phyloP scores from a whole-genome alignment of 2,329 filamentous ascomycete genomes.

The Dactylellina parvicollis region DNA sequence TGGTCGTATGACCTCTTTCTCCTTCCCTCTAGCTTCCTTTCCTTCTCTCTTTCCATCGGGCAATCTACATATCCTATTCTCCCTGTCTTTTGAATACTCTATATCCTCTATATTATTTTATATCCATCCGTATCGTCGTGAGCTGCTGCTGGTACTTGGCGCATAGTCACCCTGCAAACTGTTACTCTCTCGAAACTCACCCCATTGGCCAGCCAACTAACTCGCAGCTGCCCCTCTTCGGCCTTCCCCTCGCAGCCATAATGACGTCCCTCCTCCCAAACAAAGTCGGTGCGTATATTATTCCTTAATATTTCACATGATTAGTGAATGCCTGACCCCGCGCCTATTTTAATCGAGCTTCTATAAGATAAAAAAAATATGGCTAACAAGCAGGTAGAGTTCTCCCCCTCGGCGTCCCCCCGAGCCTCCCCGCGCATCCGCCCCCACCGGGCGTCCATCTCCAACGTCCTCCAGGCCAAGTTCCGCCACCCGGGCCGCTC shows the following conservation, averaged over 20 bases:
- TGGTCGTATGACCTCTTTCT: constrained; percentile 45
- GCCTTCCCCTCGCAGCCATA: neutral
- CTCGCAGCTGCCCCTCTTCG: neutral
- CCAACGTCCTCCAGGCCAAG: constrained; percentile 39
- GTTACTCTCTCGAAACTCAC: neutral
- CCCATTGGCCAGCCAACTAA: no score
- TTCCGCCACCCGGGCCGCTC: constrained; percentile 18
- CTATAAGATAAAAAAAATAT: constrained; percentile 3
- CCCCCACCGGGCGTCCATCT: constrained; percentile 33
- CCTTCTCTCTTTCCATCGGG: neutral
- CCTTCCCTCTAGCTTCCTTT: constrained; percentile 8
- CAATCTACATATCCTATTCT: neutral
- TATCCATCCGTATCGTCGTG: no score
- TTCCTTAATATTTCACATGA: neutral
- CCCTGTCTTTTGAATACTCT: neutral
- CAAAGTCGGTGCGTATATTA: constrained; percentile 35
- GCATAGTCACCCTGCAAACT: neutral
- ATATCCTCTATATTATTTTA: no score
- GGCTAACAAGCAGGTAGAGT: constrained; percentile 18
- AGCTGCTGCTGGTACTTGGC: neutral
- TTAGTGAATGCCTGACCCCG: no score
- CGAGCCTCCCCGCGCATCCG: constrained; percentile 43
- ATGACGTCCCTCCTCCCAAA: constrained; percentile 39
- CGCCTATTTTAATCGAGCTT: no score
- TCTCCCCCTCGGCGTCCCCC: constrained; percentile 45